Conservation (phyloP, 2,329 filamentous ascomycete genomes). For the Penicillium sp. region DNA sequence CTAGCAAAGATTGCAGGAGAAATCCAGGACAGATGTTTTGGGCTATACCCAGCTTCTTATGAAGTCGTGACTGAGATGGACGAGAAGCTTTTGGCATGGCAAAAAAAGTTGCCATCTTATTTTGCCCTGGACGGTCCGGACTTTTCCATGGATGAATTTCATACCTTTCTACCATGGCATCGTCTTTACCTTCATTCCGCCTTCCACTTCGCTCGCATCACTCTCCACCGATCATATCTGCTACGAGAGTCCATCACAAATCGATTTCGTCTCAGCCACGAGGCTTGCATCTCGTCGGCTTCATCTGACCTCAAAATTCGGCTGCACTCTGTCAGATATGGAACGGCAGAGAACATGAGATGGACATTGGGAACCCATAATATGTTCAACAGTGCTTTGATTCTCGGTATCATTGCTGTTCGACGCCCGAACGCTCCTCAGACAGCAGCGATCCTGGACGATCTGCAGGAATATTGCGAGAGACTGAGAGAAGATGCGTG, state of each 20-base stretch:
- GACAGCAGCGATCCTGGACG: conserved; percentile 37
- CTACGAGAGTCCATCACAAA: conserved; percentile 48
- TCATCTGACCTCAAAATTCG: conserved; percentile 47
- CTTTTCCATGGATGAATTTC: conserved; percentile 31
- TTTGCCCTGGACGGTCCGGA: conserved; percentile 41
- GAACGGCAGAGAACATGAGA: conserved; percentile 37
- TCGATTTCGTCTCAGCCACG: conserved; percentile 44
- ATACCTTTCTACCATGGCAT: conserved; percentile 43
- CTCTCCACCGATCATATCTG: conserved; percentile 46
- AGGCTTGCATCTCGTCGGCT: conserved; percentile 47
- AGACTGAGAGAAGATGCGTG: conserved; percentile 46
- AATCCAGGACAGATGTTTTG: conserved; percentile 48
- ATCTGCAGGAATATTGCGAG: conserved; percentile 48
- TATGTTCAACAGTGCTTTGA: conserved; percentile 50
- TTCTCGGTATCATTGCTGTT: conserved; percentile 43
- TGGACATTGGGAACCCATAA: conserved; percentile 44
- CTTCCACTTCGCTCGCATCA: conserved; percentile 48
- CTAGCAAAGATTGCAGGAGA: conserved; percentile 44
- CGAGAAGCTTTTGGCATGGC: conserved; percentile 39
- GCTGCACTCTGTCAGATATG: conserved; percentile 34
- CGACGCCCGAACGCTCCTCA: conserved; percentile 37
- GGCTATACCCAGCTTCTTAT: conserved; percentile 42
- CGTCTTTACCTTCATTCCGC: conserved; percentile 45
- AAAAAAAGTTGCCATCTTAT: conserved; percentile 37
- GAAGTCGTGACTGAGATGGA: conserved; percentile 44